Percentiles rank a stretch among this genome's conserved stretches.
phyloP scores from a whole-genome alignment of 2,329 filamentous ascomycete genomes.

The Fusarium cicatricum region DNA sequence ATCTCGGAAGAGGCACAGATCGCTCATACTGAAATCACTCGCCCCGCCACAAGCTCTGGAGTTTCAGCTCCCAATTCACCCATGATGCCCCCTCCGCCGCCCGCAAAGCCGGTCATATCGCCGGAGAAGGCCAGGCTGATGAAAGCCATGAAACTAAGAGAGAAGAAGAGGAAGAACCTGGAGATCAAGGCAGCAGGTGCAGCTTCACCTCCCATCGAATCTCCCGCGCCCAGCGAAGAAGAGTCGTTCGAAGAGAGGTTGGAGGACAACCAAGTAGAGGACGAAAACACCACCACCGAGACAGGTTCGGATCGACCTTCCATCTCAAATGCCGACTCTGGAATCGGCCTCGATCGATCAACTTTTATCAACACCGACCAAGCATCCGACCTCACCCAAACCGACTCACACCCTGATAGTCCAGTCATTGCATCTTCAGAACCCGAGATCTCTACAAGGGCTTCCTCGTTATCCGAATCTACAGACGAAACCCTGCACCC shows the following conservation, averaged over 20 bases:
- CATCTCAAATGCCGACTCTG: constrained; percentile 62
- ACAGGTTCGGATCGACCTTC: constrained; percentile 41
- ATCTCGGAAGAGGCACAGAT: constrained; percentile 44
- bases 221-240: constrained; percentile 31
- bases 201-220: constrained; percentile 26
- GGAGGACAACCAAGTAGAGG: constrained; percentile 35
- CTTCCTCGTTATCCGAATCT: constrained; percentile 69
- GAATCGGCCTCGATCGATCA: constrained; percentile 59
- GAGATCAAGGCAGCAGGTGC: constrained; percentile 38
- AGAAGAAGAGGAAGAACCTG: constrained; percentile 69
- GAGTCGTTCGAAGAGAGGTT: constrained; percentile 33
- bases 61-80: constrained; percentile 51
- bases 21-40: constrained; percentile 33
- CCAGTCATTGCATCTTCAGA: constrained; percentile 63
- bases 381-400: constrained; percentile 56
- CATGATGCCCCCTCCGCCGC: constrained; percentile 52
- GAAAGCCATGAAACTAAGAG: constrained; percentile 91
- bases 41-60: constrained; percentile 57
- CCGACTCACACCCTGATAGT: constrained; percentile 67
- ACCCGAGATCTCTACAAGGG: constrained; percentile 66
- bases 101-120: constrained; percentile 66
- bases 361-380: constrained; percentile 55
- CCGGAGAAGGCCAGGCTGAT: constrained; percentile 91
- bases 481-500: constrained; percentile 66
- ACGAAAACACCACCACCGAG: constrained; percentile 28